These are phyloP conservation scores for Pyrenochaeta sp. DNA, from an alignment of 2,329 filamentous ascomycete species.

Conservation along the genomic window DNA sequence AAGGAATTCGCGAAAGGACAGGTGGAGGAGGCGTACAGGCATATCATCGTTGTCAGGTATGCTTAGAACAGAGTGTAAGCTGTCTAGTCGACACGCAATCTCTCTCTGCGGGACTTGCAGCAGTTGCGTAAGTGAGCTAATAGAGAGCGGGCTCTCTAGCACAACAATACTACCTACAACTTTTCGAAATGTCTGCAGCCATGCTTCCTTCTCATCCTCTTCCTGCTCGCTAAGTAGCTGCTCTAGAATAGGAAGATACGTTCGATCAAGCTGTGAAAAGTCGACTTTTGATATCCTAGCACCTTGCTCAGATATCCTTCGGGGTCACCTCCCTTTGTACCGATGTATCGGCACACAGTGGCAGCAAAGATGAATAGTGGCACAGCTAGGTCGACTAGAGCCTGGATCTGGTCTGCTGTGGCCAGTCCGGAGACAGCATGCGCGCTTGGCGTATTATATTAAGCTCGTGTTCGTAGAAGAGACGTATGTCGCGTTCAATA, in stretches of 20 bases:
- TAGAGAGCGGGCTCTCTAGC: constrained; percentile 29
- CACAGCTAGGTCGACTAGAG: constrained; percentile 35
- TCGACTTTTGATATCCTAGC: constrained; percentile 19
- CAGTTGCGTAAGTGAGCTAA: constrained; percentile 16
- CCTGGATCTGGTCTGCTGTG: constrained; percentile 27
- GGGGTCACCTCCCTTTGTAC: constrained; percentile 17
- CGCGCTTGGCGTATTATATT: constrained; percentile 20
- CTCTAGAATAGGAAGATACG: constrained; percentile 28
- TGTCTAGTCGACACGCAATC: constrained; percentile 34
- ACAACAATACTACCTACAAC: constrained; percentile 27
- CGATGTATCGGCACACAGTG: constrained; percentile 34
- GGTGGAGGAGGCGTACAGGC: constrained; percentile 39
- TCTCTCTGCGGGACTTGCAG: constrained; percentile 19
- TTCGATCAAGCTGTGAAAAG: constrained; percentile 25
- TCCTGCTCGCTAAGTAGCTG: constrained; percentile 42
- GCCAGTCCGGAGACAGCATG: constrained; percentile 30
- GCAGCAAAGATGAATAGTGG: constrained; percentile 48
- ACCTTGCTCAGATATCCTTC: constrained; percentile 19
- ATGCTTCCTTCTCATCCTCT: constrained; percentile 26
- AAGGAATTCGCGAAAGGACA: constrained; percentile 44
- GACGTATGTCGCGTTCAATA: constrained; percentile 30
- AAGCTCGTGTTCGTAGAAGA: constrained; percentile 29
- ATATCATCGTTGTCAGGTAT: constrained; percentile 38
- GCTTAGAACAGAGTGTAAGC: constrained; percentile 32
- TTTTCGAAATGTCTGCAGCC: constrained; percentile 17